Evolutionary conservation across 116 monocot genomes (phyloP), one percentile per base, ranked within the genome.

Genomic region (Iris pallida): DNA sequence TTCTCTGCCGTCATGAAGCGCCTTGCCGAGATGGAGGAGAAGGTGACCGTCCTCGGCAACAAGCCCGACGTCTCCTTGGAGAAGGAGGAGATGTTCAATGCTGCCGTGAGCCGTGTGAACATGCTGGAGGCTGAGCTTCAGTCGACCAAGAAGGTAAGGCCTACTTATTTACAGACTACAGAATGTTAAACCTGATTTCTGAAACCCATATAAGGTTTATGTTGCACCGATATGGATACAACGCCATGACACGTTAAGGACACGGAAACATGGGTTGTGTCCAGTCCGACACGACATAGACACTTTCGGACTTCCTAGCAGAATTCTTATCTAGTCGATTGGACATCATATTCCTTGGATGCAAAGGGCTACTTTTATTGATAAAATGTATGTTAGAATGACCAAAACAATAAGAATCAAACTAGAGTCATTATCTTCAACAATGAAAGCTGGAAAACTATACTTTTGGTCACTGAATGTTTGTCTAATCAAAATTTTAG

Each of bases 41-140:
- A 98, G 75, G 72, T 90, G 57, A 77, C 19, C 10, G 70, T 65
- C 16, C 52, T 93, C 20, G 75, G 56, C 69, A 65, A 45, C 57
- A 87, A 86, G 72, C 80, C 90, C 20, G 72, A 82, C 78, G 76
- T 88, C 73, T 71, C 90, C 8, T 19, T 58, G 0, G 90, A 93
- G 63, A 97, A 97, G 80, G 98, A 98, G 55, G 81, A 90, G 60
- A 70, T 86, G 80, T 71, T 98, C 42, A 80, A 83, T 43, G 69
- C 83, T 51, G 86, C 93, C 20, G 62, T 85, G 13, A 78, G 49
- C 60, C 90, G 90, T 20, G 78, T 93, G 11, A 75, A 71, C 66
- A 47, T 55, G 5, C 59, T 98, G 44, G 98, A 98, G 53, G 65
- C 68, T 1, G 90, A 92, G 71, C 93, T 98, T 78, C 20, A 65